phyloP scores from a whole-genome alignment of 2,329 filamentous ascomycete genomes.

The Penicillium sp. region DNA sequence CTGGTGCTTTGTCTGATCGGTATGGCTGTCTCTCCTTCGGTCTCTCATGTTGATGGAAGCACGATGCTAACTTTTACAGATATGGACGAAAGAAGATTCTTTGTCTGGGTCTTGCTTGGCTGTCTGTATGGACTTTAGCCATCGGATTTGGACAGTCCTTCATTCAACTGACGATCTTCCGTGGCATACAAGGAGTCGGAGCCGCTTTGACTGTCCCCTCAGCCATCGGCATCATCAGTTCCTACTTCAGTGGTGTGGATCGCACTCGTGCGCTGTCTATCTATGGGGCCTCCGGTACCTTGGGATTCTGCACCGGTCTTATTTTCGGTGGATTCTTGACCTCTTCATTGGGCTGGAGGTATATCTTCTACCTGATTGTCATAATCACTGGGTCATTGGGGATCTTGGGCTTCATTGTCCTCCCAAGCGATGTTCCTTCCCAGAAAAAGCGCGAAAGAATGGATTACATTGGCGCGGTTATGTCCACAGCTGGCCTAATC shows the following conservation, averaged over 20 bases:
- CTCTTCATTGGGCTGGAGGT: slow-evolving; percentile 40
- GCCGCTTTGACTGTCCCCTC: slow-evolving; percentile 49
- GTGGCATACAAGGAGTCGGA: slow-evolving; percentile 48
- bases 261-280: slow-evolving; percentile 41
- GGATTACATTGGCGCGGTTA: slow-evolving; percentile 42
- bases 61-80: slow-evolving; percentile 17
- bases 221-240: slow-evolving; percentile 47
- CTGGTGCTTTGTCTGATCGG: slow-evolving; percentile 37
- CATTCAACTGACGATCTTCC: slow-evolving; percentile 36
- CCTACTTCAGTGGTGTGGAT: slow-evolving; percentile 39
- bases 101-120: slow-evolving; percentile 37
- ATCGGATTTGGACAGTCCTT: slow-evolving; percentile 44
- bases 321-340: slow-evolving; percentile 42
- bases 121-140: slow-evolving; percentile 36
- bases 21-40: slow-evolving; percentile 9
- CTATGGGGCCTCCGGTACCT: slow-evolving; percentile 39
- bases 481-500: slow-evolving; percentile 45
- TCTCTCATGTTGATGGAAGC: neutral
- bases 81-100: slow-evolving; percentile 42
- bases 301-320: slow-evolving; percentile 42
- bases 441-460: slow-evolving; percentile 35
- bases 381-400: slow-evolving; percentile 33
- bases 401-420: slow-evolving; percentile 33
- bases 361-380: slow-evolving; percentile 39
- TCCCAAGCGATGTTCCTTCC: slow-evolving; percentile 40